A percentile compares a stretch with the other conserved stretches of the same genome.
phyloP scores from a whole-genome alignment of 1,284 basidiomycete genomes.

The Earliella scabrosa region DNA sequence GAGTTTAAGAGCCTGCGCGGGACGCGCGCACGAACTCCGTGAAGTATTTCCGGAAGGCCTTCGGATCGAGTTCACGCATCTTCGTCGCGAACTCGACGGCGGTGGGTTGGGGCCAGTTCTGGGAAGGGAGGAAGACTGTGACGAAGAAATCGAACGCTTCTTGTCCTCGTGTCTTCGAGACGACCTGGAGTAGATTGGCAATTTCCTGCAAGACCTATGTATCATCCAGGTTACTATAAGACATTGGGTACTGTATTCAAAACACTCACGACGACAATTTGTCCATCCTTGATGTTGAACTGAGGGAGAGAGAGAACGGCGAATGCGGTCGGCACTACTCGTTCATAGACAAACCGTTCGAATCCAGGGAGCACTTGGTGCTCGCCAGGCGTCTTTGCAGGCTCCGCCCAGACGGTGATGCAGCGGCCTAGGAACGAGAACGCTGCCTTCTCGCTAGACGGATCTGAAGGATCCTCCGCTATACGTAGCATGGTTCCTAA shows the following conservation, averaged over 20 bases:
- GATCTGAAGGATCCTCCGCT: conserved; percentile 76
- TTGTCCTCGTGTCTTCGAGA: conserved; percentile 78
- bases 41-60: conserved; percentile 89
- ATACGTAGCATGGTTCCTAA: conserved; percentile 81
- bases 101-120: conserved; percentile 83
- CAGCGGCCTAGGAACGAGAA: conserved; percentile 83
- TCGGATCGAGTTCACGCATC: conserved; percentile 78
- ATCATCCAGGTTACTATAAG: neutral
- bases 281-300: conserved; percentile 91
- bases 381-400: conserved; percentile 47
- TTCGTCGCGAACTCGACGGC: conserved; percentile 82
- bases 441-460: conserved; percentile 78
- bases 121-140: conserved; percentile 83
- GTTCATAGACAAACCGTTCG: conserved; percentile 91
- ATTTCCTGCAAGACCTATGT: conserved; percentile 86
- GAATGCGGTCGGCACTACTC: conserved; percentile 85
- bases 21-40: conserved; percentile 81
- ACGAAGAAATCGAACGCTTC: conserved; percentile 88
- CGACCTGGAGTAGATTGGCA: conserved; percentile 80
- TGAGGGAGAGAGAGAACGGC: conserved; percentile 78
- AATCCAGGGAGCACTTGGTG: conserved; percentile 83
- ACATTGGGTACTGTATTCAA: neutral
- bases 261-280: conserved; percentile 74
- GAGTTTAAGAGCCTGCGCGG: conserved; percentile 54
- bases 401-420: conserved; percentile 80